Conservation (phyloP, 768 basidiomycete species). For the Leccinellum albellum region DNA sequence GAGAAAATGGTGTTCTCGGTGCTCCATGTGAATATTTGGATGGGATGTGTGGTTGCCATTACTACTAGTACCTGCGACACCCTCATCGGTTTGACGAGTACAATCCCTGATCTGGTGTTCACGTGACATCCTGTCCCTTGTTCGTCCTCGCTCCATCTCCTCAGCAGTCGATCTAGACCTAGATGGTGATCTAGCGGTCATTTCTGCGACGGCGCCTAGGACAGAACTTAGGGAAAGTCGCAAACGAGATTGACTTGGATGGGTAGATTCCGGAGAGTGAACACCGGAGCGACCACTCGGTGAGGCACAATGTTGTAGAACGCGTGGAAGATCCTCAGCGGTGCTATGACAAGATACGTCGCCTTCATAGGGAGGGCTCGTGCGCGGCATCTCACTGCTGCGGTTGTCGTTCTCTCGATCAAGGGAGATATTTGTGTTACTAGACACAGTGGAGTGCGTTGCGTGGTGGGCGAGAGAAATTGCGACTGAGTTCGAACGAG, state of each 20-base stretch:
- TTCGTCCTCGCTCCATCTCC: slow-evolving; percentile 23
- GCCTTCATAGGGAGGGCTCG: not conserved
- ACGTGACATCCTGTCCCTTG: slow-evolving; percentile 11
- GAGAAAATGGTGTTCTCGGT: slow-evolving; percentile 16
- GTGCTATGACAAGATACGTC: slow-evolving; percentile 29
- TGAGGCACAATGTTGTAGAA: not conserved
- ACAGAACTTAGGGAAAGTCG: slow-evolving; percentile 18
- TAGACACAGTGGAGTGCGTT: slow-evolving; percentile 5
- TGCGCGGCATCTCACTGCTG: not conserved
- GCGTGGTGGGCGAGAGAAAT: not conserved
- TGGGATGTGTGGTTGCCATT: not conserved
- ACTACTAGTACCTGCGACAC: not conserved
- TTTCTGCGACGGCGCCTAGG: slow-evolving; percentile 18
- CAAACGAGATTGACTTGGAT: slow-evolving; percentile 12
- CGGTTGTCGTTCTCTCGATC: not conserved
- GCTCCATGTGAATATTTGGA: not conserved
- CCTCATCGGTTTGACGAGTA: not conserved
- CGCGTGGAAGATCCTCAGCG: slow-evolving; percentile 22
- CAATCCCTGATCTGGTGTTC: not conserved
- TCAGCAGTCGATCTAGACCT: slow-evolving; percentile 32
- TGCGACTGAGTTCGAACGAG: not conserved
- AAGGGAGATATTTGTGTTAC: slow-evolving; percentile 2
- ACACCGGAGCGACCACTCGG: not conserved
- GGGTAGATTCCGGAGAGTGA: slow-evolving; percentile 2
- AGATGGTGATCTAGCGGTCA: slow-evolving; percentile 14